Percentiles rank a stretch among this genome's conserved stretches.
These are phyloP conservation scores for Petrea volubilis DNA, from an alignment of 257 asterid species.

Conservation along the genomic window DNA sequence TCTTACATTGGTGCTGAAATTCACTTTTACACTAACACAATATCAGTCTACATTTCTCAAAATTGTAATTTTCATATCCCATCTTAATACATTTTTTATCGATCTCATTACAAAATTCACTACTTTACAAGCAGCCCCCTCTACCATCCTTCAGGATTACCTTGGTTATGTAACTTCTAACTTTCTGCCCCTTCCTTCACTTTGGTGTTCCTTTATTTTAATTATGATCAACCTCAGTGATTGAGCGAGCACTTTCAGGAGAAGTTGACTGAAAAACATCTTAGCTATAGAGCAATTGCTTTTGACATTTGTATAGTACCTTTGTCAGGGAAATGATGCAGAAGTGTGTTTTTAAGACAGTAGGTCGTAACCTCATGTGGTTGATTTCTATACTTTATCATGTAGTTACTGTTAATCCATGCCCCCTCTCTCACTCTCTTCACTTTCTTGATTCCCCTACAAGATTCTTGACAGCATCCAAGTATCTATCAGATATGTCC, in stretches of 20 bases:
- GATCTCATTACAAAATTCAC: constrained; percentile 1
- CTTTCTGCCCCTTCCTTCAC: background rate
- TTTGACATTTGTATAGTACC: constrained; percentile 18
- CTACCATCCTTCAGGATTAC: constrained; percentile 12
- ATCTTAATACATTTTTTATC: background rate
- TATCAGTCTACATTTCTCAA: background rate
- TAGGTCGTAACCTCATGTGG: background rate
- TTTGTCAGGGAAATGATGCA: background rate
- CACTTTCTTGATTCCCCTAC: constrained; percentile 8
- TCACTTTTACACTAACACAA: background rate
- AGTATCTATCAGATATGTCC: constrained; percentile 83
- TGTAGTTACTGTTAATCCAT: constrained; percentile 17
- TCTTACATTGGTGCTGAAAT: background rate
- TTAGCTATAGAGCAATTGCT: constrained; percentile 7
- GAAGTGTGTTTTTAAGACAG: background rate
- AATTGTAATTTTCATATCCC: background rate
- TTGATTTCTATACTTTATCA: background rate
- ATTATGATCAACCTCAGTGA: background rate
- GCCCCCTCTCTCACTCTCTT: constrained; percentile 24
- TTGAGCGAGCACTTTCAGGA: background rate
- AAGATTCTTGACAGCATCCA: constrained; percentile 97
- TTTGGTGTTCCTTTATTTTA: background rate
- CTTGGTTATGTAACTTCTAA: background rate
- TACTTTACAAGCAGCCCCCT: background rate
- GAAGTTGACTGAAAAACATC: constrained; percentile 8